Conservation (phyloP, 768 basidiomycete species). For the Tulasnella sp. region DNA sequence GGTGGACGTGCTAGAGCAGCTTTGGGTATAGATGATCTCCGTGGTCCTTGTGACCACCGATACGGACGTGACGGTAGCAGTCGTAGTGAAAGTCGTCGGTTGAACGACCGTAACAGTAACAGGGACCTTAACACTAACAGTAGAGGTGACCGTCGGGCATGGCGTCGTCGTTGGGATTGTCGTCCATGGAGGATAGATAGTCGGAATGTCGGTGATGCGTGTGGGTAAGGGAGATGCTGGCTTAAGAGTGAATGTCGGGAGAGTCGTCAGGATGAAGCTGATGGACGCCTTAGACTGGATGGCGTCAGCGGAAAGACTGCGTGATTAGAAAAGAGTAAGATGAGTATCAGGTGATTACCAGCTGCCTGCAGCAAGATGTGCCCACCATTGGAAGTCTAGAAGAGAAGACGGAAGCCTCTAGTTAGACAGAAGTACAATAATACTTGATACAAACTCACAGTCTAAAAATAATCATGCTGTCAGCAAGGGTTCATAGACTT, state of each 20-base stretch:
- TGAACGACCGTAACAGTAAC: neutral
- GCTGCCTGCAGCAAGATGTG: neutral
- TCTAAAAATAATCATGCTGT: neutral
- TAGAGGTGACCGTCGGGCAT: neutral
- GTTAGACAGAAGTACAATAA: neutral
- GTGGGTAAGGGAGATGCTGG: constrained; percentile 3
- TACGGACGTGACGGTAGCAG: neutral
- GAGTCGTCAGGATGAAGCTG: neutral
- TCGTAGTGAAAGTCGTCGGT: neutral
- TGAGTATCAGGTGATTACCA: neutral
- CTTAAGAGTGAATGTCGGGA: neutral
- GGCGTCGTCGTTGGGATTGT: neutral
- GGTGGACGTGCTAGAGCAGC: constrained; percentile 5
- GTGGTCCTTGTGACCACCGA: neutral
- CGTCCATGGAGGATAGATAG: neutral
- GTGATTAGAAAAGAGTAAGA: neutral
- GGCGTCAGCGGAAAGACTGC: neutral
- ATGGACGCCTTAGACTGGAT: constrained; percentile 1
- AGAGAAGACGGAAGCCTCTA: neutral
- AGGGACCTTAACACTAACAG: neutral
- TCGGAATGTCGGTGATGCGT: neutral
- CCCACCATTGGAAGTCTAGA: constrained; percentile 13
- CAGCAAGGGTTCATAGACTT: neutral
- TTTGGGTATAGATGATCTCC: neutral
- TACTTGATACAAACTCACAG: neutral